Percentiles rank a stretch among this genome's conserved stretches.
Evolutionary conservation across 805 yeast genomes (phyloP).

Genomic region (Kazachstania kunashirensis): DNA sequence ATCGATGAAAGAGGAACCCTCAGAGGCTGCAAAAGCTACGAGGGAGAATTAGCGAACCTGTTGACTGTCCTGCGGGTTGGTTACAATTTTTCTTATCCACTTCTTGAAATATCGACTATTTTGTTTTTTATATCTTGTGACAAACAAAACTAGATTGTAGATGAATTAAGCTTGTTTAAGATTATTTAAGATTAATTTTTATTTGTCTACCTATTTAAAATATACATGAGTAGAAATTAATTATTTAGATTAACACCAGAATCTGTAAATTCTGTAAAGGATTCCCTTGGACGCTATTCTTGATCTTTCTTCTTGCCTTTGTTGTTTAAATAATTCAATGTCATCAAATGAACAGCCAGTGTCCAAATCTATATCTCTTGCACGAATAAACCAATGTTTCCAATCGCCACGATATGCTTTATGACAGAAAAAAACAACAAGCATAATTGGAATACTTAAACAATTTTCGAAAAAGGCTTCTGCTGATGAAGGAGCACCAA

Average conservation of each 20-base stretch:
- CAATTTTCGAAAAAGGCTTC: slow-evolving; percentile 43
- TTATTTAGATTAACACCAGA: slow-evolving; percentile 26
- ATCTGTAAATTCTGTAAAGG: slow-evolving; percentile 27
- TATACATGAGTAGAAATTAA: too few relatives aligned
- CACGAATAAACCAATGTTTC: slow-evolving; percentile 30
- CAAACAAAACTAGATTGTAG: too few relatives aligned
- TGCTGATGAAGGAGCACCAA: slow-evolving; percentile 33
- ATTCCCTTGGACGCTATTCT: slow-evolving; percentile 24
- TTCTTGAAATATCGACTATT: too few relatives aligned
- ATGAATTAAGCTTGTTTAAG: too few relatives aligned
- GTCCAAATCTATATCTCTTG: slow-evolving; percentile 45
- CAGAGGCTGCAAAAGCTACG: too few relatives aligned
- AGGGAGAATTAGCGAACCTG: too few relatives aligned
- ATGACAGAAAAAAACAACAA: slow-evolving; percentile 37
- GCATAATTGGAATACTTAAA: slow-evolving; percentile 39
- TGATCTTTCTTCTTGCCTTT: slow-evolving; percentile 28
- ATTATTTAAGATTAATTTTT: too few relatives aligned
- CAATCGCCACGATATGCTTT: slow-evolving; percentile 34
- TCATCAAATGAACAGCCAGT: slow-evolving; percentile 45
- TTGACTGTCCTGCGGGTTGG: too few relatives aligned
- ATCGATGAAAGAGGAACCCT: too few relatives aligned
- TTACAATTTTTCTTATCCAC: too few relatives aligned
- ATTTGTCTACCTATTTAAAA: too few relatives aligned
- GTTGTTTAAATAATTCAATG: slow-evolving; percentile 36
- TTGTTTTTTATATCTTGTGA: too few relatives aligned